Percentiles rank a stretch among this genome's conserved stretches.
These are phyloP conservation scores for Earliella scabrosa DNA, from an alignment of 1,284 basidiomycete genomes.

Conservation along the genomic window DNA sequence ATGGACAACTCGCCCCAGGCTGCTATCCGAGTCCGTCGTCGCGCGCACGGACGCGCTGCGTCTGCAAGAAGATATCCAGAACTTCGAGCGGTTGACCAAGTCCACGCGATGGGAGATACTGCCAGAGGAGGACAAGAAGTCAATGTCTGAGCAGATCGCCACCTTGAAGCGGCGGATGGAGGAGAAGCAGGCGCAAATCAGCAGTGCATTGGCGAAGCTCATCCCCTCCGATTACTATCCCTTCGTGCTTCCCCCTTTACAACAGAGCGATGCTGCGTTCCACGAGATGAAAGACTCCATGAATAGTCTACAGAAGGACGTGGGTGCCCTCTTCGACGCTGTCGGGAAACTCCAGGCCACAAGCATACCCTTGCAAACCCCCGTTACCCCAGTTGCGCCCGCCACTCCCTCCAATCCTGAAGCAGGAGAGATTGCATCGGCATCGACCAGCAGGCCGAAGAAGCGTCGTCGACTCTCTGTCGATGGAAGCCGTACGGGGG, in stretches of 20 bases:
- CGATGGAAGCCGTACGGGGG: conserved; percentile 9
- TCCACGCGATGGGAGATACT: conserved; percentile 16
- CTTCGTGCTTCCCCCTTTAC: conserved; percentile 22
- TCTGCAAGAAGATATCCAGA: conserved; percentile 29
- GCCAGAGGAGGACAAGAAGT: conserved; percentile 23
- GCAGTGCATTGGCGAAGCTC: conserved; percentile 33
- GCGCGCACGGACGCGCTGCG: conserved; percentile 29
- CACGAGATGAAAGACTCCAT: conserved; percentile 32
- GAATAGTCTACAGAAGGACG: conserved; percentile 31
- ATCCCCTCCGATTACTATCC: conserved; percentile 46
- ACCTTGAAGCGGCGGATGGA: conserved; percentile 29
- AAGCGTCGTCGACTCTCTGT: conserved; percentile 41
- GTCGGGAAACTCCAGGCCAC: conserved; percentile 15
- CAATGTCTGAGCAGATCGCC: conserved; percentile 29
- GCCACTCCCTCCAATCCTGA: conserved; percentile 1
- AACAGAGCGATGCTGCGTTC: conserved; percentile 20
- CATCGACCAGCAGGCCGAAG: conserved; percentile 6
- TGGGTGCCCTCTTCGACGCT: conserved; percentile 22
- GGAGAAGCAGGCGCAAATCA: conserved; percentile 34
- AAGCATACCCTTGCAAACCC: neutral
- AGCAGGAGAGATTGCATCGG: neutral
- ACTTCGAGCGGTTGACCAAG: conserved; percentile 28
- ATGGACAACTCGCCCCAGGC: conserved; percentile 14
- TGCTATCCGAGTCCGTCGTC: conserved; percentile 31
- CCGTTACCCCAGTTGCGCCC: neutral